A percentile compares a stretch with the other conserved stretches of the same genome.
Conservation (phyloP, 2,329 filamentous ascomycete genomes). For the Diaporthe sp. region DNA sequence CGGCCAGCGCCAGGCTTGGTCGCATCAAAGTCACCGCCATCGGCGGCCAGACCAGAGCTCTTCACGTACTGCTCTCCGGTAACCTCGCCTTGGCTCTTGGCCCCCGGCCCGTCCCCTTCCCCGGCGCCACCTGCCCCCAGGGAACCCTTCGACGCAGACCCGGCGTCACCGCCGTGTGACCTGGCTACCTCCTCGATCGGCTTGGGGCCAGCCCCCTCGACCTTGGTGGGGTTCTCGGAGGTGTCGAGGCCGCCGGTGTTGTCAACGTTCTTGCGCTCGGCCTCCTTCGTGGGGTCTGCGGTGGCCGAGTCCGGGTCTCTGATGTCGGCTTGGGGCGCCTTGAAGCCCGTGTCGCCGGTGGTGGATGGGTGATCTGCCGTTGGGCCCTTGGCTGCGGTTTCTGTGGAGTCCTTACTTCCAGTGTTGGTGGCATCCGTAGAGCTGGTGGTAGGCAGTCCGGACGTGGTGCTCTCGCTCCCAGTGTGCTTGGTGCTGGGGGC, state of each 20-base stretch:
- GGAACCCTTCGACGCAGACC: slow-evolving; percentile 26
- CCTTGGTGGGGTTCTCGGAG: slow-evolving; percentile 45
- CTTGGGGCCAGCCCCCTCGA: slow-evolving; percentile 55
- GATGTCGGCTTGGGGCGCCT: slow-evolving; percentile 51
- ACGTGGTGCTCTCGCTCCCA: not conserved
- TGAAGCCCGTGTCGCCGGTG: slow-evolving; percentile 40
- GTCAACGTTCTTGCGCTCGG: slow-evolving; percentile 48
- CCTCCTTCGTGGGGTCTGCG: slow-evolving; percentile 43
- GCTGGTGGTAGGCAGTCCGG: slow-evolving; percentile 4
- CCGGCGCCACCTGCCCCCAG: slow-evolving; percentile 7
- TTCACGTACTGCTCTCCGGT: slow-evolving; percentile 69
- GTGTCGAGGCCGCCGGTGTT: slow-evolving; percentile 46
- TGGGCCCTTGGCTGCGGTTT: slow-evolving; percentile 20
- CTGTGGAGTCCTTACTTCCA: slow-evolving; percentile 16
- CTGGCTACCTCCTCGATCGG: slow-evolving; percentile 51
- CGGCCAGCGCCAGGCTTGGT: slow-evolving; percentile 70
- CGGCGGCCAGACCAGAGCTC: slow-evolving; percentile 67
- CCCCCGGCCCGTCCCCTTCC: slow-evolving; percentile 40
- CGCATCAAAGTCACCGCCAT: slow-evolving; percentile 76
- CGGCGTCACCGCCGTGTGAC: slow-evolving; percentile 46
- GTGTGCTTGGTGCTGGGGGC: slow-evolving; percentile 2
- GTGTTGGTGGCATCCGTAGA: not conserved
- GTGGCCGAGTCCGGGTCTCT: slow-evolving; percentile 49
- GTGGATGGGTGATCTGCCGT: slow-evolving; percentile 44
- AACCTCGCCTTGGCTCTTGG: slow-evolving; percentile 52